Percentiles rank a stretch among this genome's conserved stretches.
These are phyloP conservation scores for Epichloe bromicola DNA, from an alignment of 2,329 filamentous ascomycete species.

Conservation along the genomic window DNA sequence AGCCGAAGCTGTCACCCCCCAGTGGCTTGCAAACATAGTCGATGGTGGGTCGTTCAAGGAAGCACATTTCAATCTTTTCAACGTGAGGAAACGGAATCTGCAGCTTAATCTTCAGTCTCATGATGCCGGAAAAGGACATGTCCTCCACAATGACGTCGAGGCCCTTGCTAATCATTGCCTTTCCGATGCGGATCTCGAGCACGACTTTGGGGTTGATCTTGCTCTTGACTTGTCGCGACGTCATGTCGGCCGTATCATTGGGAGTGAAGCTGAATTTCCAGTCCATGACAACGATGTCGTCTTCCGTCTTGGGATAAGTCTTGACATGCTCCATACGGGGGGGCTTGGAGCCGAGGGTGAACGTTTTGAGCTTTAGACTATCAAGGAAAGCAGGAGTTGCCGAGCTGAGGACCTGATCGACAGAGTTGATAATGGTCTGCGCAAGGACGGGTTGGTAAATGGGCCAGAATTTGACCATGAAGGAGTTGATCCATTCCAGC, in stretches of 20 bases:
- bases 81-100: slow-evolving; percentile 93
- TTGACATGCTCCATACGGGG: slow-evolving; percentile 96
- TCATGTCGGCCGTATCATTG: slow-evolving; percentile 87
- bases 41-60: slow-evolving; percentile 75
- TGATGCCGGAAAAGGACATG: slow-evolving; percentile 88
- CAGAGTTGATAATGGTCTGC: slow-evolving; percentile 80
- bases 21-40: slow-evolving; percentile 98
- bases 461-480: slow-evolving; percentile 97
- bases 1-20: slow-evolving; percentile 92
- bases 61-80: slow-evolving; percentile 88
- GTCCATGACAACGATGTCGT: slow-evolving; percentile 95
- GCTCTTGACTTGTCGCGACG: slow-evolving; percentile 75
- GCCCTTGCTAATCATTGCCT: slow-evolving; percentile 93
- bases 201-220: slow-evolving; percentile 97
- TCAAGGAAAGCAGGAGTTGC: slow-evolving; percentile 87
- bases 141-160: slow-evolving; percentile 96
- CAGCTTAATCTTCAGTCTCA: slow-evolving; percentile 95
- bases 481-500: slow-evolving; percentile 98
- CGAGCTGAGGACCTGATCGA: slow-evolving; percentile 90
- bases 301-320: slow-evolving; percentile 90
- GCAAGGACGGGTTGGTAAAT: slow-evolving; percentile 94
- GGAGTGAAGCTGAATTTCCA: slow-evolving; percentile 99
- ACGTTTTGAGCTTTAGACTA: slow-evolving; percentile 84
- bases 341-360: slow-evolving; percentile 87
- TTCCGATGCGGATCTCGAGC: slow-evolving; percentile 85